Base-by-base conservation (phyloP, 2,329 filamentous ascomycete species). In the Fonsecaea erecta region DNA sequence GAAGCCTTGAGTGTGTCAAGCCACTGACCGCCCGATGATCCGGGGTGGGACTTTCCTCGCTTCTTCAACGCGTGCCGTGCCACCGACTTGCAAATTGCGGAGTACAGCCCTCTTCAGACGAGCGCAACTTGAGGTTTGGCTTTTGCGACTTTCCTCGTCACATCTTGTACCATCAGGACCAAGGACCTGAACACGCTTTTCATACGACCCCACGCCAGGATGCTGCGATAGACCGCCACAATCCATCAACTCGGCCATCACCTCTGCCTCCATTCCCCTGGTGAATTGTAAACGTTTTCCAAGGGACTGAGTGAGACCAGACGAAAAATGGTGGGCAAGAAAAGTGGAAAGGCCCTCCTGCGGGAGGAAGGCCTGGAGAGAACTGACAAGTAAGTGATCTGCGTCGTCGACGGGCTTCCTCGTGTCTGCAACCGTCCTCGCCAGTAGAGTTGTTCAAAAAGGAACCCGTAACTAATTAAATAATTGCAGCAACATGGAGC, bases 401-500 rank as follows among this genome's bases (percentile, higher is more conserved):
- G 2, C 18, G 18, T 24, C 18, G 24, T 12, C 9, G 8, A 48
- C 3, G 14, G 18, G 9, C 18, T 24, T 48, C 9, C 11, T 48
- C 43, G 43, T 6, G 18, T 26, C 21, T 48, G 18, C 21, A 16
- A 26, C 43, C 24, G 43, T 24, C 9, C 18, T 24, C 21, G 18
- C 43, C 11, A 12, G 8, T 12, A 11, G 14, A 24, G 43, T 21
- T 21, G 5, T n/a, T 24, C 21, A 12, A 24, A 24, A 14, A 24
- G 21, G 12, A 24, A 48, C 12, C 12, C 18, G 26, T 1, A 24
- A 48, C 43, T 48, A 26, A 48, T 24, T 24, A 11, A 24, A 5
- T 24, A 21, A 12, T 12, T 48, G 26, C 26, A 48, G 43, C 86
- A 93, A 94, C 80, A 94, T 99, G 90, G 95, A 93, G 75, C 87